These are phyloP conservation scores for Lavandula angustifolia DNA, from an alignment of 257 asterid species.

Conservation along the genomic window DNA sequence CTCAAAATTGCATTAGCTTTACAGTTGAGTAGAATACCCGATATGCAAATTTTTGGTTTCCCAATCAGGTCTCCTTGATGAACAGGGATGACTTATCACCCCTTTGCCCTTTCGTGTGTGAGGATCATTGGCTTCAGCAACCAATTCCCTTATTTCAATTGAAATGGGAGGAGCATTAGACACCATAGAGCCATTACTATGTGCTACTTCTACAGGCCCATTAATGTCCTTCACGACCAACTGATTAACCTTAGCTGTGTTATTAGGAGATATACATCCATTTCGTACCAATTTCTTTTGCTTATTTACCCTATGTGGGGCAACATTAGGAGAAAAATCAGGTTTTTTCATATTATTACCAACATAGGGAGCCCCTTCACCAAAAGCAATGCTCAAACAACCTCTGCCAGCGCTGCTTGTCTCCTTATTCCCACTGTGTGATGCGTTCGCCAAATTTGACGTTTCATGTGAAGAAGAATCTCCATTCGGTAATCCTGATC, in stretches of 20 bases:
- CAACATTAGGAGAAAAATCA: slow-evolving; percentile 33
- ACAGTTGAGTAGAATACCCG: slow-evolving; percentile 46
- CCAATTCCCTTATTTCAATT: slow-evolving; percentile 46
- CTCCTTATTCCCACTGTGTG: slow-evolving; percentile 37
- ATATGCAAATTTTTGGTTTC: slow-evolving; percentile 33
- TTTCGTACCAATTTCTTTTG: slow-evolving; percentile 81
- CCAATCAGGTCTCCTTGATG: slow-evolving; percentile 39
- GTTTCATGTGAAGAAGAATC: slow-evolving; percentile 33
- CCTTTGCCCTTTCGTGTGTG: slow-evolving; percentile 66
- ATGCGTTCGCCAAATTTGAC: slow-evolving; percentile 27
- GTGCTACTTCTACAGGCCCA: slow-evolving; percentile 38
- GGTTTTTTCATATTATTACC: slow-evolving; percentile 37
- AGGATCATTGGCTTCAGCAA: slow-evolving; percentile 47
- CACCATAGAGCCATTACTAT: slow-evolving; percentile 28
- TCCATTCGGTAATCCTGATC: slow-evolving; percentile 35
- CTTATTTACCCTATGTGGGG: slow-evolving; percentile 49
- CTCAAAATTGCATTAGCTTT: slow-evolving; percentile 8
- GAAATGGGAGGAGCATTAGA: slow-evolving; percentile 39
- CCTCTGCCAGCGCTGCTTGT: slow-evolving; percentile 33
- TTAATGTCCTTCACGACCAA: slow-evolving; percentile 42
- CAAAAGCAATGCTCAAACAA: slow-evolving; percentile 36
- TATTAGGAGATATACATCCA: slow-evolving; percentile 87
- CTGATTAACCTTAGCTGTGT: slow-evolving; percentile 62
- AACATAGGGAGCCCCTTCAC: slow-evolving; percentile 31
- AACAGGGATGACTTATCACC: slow-evolving; percentile 46